Percentiles rank a stretch among this genome's conserved stretches.
Evolutionary conservation across 2,329 filamentous ascomycete species (phyloP).

Genomic region (Gliomastix tumulicola): DNA sequence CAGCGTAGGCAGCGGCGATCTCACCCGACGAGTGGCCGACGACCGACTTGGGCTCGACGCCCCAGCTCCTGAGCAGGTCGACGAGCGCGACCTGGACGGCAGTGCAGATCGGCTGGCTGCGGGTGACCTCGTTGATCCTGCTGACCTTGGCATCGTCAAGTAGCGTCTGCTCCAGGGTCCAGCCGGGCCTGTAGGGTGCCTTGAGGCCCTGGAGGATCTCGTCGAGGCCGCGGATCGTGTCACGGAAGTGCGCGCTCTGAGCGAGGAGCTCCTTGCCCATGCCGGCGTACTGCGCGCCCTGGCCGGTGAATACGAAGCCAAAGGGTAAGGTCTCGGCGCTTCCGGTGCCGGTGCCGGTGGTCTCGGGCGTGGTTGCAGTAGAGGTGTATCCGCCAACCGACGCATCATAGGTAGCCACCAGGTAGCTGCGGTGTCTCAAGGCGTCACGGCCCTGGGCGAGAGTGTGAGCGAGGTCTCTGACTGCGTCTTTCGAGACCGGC

Average conservation of each 20-base stretch:
- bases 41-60: constrained; percentile 22
- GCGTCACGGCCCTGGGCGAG: constrained; percentile 8
- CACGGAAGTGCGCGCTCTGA: background rate
- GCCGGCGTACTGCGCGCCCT: constrained; percentile 26
- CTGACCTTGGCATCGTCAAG: constrained; percentile 4
- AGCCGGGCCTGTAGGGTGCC: constrained; percentile 5
- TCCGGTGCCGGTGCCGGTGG: too few relatives aligned
- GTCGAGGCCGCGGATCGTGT: constrained; percentile 1
- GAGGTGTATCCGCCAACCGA: too few relatives aligned
- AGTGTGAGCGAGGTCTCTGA: constrained; percentile 10
- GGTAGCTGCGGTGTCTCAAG: constrained; percentile 8
- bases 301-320: constrained; percentile 35
- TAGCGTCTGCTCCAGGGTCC: constrained; percentile 13
- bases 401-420: constrained; percentile 1
- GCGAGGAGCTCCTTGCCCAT: constrained; percentile 18
- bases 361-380: too few relatives aligned
- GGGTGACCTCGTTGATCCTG: constrained; percentile 11
- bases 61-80: constrained; percentile 22
- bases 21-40: constrained; percentile 37
- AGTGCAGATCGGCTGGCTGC: constrained; percentile 31
- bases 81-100: constrained; percentile 35
- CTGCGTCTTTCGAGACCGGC: background rate
- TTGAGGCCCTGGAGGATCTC: background rate
- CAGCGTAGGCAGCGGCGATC: constrained; percentile 35
- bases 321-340: too few relatives aligned